phyloP scores from a whole-genome alignment of 352 stramenopile genomes.

The Blastocystis sp. region DNA sequence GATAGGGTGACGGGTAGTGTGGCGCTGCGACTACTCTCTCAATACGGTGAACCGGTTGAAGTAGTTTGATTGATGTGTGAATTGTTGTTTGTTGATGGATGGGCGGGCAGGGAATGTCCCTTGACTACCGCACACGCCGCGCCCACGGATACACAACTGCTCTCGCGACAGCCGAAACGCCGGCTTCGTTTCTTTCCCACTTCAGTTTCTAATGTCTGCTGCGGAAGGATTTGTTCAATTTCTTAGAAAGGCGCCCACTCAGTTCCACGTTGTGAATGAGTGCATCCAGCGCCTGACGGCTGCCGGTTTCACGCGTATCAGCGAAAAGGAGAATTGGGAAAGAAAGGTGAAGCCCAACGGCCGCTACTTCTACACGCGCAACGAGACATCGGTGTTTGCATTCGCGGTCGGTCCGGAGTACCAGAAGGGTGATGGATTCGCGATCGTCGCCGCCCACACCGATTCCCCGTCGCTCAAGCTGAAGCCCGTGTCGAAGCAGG shows the following conservation, averaged over 20 bases:
- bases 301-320: conserved; percentile 43
- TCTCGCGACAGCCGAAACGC: background rate
- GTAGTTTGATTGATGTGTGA: background rate
- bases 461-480: conserved; percentile 85
- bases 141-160: no score
- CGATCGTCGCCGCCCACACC: conserved; percentile 88
- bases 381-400: conserved; percentile 81
- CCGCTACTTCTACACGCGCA: conserved; percentile 92
- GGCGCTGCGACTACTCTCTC: background rate
- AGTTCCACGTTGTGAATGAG: conserved; percentile 50
- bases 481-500: conserved; percentile 80
- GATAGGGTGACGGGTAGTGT: background rate
- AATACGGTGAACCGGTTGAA: background rate
- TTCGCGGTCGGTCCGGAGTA: conserved; percentile 85
- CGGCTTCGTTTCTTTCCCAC: background rate
- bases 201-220: background rate
- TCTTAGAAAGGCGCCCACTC: conserved; percentile 43
- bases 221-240: conserved; percentile 51
- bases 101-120: no score
- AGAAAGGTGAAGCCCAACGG: conserved; percentile 66
- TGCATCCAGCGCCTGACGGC: conserved; percentile 6
- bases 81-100: no score
- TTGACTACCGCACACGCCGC: no score
- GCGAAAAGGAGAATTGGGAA: conserved; percentile 47
- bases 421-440: conserved; percentile 78